Percentiles rank a stretch among this genome's conserved stretches.
phyloP scores from a whole-genome alignment of 2,329 filamentous ascomycete genomes.

The Niveomyces coronatus region DNA sequence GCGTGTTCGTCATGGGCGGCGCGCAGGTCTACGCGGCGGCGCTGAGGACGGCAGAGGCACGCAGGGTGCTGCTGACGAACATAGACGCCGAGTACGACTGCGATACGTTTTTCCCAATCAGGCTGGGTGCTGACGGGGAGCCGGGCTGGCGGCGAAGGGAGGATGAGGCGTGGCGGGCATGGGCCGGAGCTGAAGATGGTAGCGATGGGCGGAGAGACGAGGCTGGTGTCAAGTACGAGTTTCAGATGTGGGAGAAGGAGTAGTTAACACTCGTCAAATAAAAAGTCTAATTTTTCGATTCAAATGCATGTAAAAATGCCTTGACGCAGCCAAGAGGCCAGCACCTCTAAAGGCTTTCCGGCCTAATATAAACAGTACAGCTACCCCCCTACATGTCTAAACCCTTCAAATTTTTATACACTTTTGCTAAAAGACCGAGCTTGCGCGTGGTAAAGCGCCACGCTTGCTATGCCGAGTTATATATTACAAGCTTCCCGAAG shows the following conservation, averaged over 20 bases:
- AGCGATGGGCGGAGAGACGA: conserved; percentile 49
- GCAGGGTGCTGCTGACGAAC: conserved; percentile 58
- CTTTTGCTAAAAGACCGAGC: conserved; percentile 5
- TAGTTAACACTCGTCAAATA: neutral
- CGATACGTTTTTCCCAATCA: conserved; percentile 63
- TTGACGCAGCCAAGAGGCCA: neutral
- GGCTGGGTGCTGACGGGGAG: conserved; percentile 27
- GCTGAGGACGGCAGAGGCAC: conserved; percentile 46
- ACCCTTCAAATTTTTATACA: conserved; percentile 6
- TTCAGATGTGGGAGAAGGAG: conserved; percentile 61
- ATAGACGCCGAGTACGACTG: conserved; percentile 62
- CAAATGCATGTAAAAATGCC: conserved; percentile 1
- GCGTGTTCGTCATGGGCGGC: conserved; percentile 82
- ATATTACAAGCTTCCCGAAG: neutral
- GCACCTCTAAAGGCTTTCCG: neutral
- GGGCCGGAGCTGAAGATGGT: conserved; percentile 52
- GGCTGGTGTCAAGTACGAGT: conserved; percentile 55
- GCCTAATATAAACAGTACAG: no score
- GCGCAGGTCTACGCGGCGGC: conserved; percentile 73
- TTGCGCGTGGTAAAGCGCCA: conserved; percentile 7
- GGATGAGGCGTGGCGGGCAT: conserved; percentile 45
- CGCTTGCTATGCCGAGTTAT: neutral
- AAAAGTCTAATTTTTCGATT: no score
- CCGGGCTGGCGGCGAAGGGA: conserved; percentile 44
- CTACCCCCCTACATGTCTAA: no score